Evolutionary conservation across 1,284 basidiomycete genomes (phyloP), one percentile per base, ranked within the genome.

Genomic region (Ustilago sp.): DNA sequence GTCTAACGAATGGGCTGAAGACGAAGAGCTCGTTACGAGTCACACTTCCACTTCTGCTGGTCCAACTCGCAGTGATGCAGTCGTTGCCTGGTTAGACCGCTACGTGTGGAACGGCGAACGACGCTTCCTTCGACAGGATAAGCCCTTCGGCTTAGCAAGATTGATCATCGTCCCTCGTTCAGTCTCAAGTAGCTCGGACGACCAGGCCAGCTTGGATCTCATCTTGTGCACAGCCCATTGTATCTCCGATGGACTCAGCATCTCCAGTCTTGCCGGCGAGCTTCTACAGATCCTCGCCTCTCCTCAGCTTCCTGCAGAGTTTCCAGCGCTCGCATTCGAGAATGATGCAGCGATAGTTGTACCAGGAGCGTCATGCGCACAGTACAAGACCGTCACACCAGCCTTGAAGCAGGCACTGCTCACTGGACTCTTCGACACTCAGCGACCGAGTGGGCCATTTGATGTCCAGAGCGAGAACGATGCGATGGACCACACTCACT

Each of bases 71-170:
- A 51, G 36, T 15, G 64, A 70, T 58, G 55, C 48, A 12, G 68
- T 54, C 3, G 52, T 68, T 2, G 35, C 35, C 8, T 77, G 69
- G 74, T 63, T 77, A 17, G 58, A 70, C 23, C 48, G 43, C 12
- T 69, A 73, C n/a, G 60, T 77, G 17, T 77, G 74, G 74, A 77
- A 77, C 32, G 74, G 67, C 53, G 64, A 63, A 34, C 66, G 70
- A 15, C 63, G 74, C 11, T 77, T 73, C 50, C 61, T 77, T 19
- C 4, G 60, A 2, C 74, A 77, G 48, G 15, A 63, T 17, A 38
- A 31, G 3, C 60, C 66, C 1, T 77, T 57, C 34, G 74, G 70
- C 17, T 47, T 77, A 11, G 69, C 63, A 7, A 58, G 67, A 17
- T 52, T 77, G n/a, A 43, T 77, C 4, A 8, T 73, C 2, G 63